A percentile compares a stretch with the other conserved stretches of the same genome.
Conservation (phyloP, 2,329 filamentous ascomycete species). For the Microsporum canis region DNA sequence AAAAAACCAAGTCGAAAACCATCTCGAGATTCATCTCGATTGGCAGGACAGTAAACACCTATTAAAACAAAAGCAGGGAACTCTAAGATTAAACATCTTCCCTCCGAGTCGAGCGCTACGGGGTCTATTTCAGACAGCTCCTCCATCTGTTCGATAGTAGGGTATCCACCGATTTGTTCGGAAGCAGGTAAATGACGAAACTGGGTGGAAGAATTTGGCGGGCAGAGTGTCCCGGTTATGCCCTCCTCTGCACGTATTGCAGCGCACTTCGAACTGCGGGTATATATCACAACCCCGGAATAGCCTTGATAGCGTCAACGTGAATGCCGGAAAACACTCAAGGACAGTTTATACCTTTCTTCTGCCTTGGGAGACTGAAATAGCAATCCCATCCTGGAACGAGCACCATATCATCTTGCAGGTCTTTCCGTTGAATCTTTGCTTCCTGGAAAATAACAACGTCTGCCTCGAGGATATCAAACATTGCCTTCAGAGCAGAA, state of each 20-base stretch:
- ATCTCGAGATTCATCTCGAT: slow-evolving; percentile 70
- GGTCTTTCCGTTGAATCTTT: slow-evolving; percentile 88
- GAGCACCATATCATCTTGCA: slow-evolving; percentile 90
- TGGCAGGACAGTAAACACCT: slow-evolving; percentile 84
- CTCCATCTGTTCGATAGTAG: slow-evolving; percentile 54
- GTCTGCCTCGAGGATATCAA: slow-evolving; percentile 82
- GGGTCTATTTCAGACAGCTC: slow-evolving; percentile 52
- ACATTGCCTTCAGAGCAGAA: slow-evolving; percentile 58
- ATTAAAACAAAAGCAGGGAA: slow-evolving; percentile 92
- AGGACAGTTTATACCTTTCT: slow-evolving; percentile 56
- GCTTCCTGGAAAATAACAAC: slow-evolving; percentile 92
- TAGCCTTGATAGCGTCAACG: slow-evolving; percentile 52
- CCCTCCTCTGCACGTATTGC: slow-evolving; percentile 90
- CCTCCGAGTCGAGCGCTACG: slow-evolving; percentile 70
- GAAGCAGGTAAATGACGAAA: slow-evolving; percentile 65
- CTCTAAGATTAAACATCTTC: slow-evolving; percentile 79
- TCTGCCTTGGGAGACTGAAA: slow-evolving; percentile 84
- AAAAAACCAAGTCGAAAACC: slow-evolving; percentile 74
- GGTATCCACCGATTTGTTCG: slow-evolving; percentile 82
- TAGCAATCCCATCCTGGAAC: slow-evolving; percentile 92
- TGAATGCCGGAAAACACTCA: not conserved
- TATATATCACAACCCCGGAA: slow-evolving; percentile 91
- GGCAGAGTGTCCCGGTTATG: slow-evolving; percentile 67
- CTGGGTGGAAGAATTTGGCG: slow-evolving; percentile 56
- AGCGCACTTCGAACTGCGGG: slow-evolving; percentile 69